A percentile compares a stretch with the other conserved stretches of the same genome.
These are phyloP conservation scores for Tolypocladium paradoxum DNA, from an alignment of 2,329 filamentous ascomycete species.

Conservation along the genomic window DNA sequence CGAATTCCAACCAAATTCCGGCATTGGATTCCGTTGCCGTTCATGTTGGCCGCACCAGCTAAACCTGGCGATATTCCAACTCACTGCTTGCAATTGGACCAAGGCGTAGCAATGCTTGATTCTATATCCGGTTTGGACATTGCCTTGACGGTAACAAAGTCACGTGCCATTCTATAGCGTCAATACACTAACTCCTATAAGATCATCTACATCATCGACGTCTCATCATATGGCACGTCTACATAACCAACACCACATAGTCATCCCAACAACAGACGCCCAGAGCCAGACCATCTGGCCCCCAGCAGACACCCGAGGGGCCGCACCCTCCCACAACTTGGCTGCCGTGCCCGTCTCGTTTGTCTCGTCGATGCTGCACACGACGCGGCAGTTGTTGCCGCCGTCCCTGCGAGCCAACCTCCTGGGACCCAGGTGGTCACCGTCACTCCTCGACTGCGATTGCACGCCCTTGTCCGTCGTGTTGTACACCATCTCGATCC, in stretches of 20 bases:
- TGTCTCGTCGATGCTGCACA: slow-evolving; percentile 24
- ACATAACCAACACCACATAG: neutral
- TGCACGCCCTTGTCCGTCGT: slow-evolving; percentile 12
- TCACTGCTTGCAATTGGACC: neutral
- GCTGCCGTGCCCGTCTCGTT: slow-evolving; percentile 12
- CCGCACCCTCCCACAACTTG: slow-evolving; percentile 14
- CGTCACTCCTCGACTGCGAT: neutral
- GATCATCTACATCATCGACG: neutral
- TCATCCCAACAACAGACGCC: neutral
- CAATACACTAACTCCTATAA: neutral
- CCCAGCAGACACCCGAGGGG: slow-evolving; percentile 4
- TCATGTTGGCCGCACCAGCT: too few species aligned
- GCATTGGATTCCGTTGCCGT: too few species aligned
- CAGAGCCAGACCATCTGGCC: slow-evolving; percentile 2
- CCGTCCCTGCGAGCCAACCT: too few species aligned
- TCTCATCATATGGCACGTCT: neutral
- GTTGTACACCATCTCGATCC: slow-evolving; percentile 51
- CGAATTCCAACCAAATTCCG: too few species aligned
- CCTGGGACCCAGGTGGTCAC: neutral
- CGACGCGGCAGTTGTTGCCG: slow-evolving; percentile 10
- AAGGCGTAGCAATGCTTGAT: neutral
- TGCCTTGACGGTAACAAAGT: neutral
- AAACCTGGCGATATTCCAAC: neutral
- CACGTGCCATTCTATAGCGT: neutral
- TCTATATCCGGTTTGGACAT: neutral